Evolutionary conservation across 371 early-diverging fungal genomes (phyloP).

Genomic region (Quaeritorhiza haematococci): DNA sequence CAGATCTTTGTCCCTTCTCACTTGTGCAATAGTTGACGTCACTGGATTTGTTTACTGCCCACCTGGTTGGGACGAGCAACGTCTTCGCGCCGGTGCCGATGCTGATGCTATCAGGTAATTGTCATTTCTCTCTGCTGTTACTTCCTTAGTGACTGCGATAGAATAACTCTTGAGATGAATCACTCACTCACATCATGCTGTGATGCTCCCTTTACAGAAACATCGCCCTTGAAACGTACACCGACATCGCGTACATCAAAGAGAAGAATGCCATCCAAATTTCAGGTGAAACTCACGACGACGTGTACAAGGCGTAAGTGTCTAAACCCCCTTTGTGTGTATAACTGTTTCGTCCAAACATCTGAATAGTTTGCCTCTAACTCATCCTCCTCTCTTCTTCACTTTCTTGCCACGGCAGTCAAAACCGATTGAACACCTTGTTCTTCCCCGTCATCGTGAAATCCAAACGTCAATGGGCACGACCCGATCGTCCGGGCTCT

Average conservation of each 20-base stretch:
- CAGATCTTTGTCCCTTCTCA: too few relatives aligned
- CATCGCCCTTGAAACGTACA: slow-evolving; percentile 45
- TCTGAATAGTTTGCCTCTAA: slow-evolving; percentile 1
- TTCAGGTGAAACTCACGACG: slow-evolving; percentile 44
- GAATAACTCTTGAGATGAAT: neutral
- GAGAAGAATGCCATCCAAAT: slow-evolving; percentile 49
- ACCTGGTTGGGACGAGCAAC: slow-evolving; percentile 39
- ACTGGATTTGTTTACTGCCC: slow-evolving; percentile 43
- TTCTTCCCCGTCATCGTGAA: slow-evolving; percentile 43
- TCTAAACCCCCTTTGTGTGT: neutral
- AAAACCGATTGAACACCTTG: slow-evolving; percentile 39
- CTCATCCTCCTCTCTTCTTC: neutral
- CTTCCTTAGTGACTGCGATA: neutral
- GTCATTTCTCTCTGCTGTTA: neutral
- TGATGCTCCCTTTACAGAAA: slow-evolving; percentile 15
- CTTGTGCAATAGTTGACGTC: too few relatives aligned
- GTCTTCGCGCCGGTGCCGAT: slow-evolving; percentile 35
- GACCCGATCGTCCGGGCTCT: slow-evolving; percentile 44
- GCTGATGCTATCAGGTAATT: slow-evolving; percentile 40
- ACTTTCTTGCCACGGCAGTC: slow-evolving; percentile 23
- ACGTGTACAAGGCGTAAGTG: slow-evolving; percentile 43
- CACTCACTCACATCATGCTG: neutral
- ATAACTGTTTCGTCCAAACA: neutral
- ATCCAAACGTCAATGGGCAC: slow-evolving; percentile 45
- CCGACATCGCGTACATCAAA: slow-evolving; percentile 43